Evolutionary conservation across 2,329 filamentous ascomycete genomes (phyloP).

Genomic region (Diaporthe helianthi): DNA sequence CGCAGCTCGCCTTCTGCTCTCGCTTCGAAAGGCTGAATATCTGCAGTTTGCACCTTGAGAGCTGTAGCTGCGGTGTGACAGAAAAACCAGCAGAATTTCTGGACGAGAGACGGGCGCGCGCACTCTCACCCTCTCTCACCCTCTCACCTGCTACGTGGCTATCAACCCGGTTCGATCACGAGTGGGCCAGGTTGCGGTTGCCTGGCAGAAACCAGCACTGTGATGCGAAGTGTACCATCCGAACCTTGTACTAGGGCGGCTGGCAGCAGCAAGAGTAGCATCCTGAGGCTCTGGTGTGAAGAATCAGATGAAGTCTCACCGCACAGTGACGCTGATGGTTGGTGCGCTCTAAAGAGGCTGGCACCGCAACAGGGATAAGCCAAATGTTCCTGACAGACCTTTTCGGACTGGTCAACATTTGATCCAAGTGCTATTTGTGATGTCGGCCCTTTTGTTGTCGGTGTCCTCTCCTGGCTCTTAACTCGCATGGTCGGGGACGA

Average conservation of each 20-base stretch:
- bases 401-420: neutral
- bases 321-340: neutral
- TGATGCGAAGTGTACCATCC: slow-evolving; percentile 7
- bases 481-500: neutral
- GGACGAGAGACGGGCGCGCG: slow-evolving; percentile 9
- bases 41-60: slow-evolving; percentile 26
- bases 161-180: neutral
- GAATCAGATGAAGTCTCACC: slow-evolving; percentile 21
- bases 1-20: slow-evolving; percentile 31
- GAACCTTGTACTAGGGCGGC: slow-evolving; percentile 19
- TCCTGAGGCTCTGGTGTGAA: slow-evolving; percentile 23
- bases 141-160: neutral
- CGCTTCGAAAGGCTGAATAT: slow-evolving; percentile 25
- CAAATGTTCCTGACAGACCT: neutral
- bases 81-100: slow-evolving; percentile 4
- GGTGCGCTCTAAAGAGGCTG: neutral
- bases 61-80: slow-evolving; percentile 24
- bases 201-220: slow-evolving; percentile 3
- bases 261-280: slow-evolving; percentile 25
- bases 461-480: neutral
- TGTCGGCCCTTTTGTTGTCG: neutral
- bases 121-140: neutral
- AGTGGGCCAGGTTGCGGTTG: neutral
- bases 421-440: neutral
- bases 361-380: neutral